Percentiles rank a stretch among this genome's conserved stretches.
Evolutionary conservation across 2,329 filamentous ascomycete genomes (phyloP).

Genomic region (Colletotrichum costaricense): DNA sequence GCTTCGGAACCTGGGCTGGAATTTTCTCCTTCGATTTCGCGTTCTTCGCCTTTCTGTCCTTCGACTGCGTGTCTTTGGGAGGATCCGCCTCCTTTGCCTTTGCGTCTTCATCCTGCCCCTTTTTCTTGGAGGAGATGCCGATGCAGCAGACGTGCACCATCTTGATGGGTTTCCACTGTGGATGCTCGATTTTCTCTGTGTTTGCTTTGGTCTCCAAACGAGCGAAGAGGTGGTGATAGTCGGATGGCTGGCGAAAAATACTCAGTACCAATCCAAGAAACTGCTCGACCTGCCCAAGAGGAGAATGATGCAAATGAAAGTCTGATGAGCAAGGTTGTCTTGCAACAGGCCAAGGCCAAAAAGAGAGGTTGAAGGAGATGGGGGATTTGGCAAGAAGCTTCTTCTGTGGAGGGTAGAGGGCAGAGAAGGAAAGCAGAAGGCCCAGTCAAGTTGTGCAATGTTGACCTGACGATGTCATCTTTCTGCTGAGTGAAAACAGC

Average conservation of each 20-base stretch:
- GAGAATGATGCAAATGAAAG: constrained; percentile 28
- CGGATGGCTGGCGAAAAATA: constrained; percentile 28
- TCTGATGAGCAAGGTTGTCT: constrained; percentile 13
- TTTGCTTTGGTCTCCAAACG: constrained; percentile 24
- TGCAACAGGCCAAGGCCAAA: constrained; percentile 3
- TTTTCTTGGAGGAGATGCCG: not conserved
- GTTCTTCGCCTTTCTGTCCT: not conserved
- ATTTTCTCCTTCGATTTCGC: not conserved
- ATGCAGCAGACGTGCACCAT: constrained; percentile 22
- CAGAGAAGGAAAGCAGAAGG: constrained; percentile 7
- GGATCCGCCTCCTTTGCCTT: not conserved
- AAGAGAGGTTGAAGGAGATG: constrained; percentile 14
- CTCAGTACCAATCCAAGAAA: constrained; percentile 32
- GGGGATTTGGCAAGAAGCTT: constrained; percentile 7
- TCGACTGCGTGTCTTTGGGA: not conserved
- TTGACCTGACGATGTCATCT: constrained; percentile 5
- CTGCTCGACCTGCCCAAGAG: constrained; percentile 23
- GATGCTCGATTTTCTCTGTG: not conserved
- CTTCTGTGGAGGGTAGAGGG: constrained; percentile 1
- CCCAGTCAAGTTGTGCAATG: not conserved
- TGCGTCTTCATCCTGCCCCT: not conserved
- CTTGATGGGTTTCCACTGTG: not conserved
- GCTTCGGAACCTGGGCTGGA: not conserved
- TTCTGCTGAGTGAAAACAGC: constrained; percentile 2
- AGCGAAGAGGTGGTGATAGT: constrained; percentile 27